Base-by-base conservation (phyloP, 331 rosid genomes). In the Acacia pycnantha region DNA sequence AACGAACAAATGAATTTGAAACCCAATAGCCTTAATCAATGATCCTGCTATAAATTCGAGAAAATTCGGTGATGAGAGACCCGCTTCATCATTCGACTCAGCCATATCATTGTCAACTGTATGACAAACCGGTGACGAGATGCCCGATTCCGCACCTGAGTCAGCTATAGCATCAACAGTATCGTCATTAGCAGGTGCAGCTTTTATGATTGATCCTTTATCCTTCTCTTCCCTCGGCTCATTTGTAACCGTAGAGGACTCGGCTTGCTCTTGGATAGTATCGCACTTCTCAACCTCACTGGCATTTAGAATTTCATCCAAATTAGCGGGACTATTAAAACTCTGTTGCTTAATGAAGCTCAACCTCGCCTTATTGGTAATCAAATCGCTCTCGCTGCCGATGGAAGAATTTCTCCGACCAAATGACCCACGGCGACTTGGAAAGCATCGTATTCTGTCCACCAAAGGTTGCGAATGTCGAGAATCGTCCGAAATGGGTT, bases 1-100 rank as follows among this genome's bases (percentile, higher is more conserved):
- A 84, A 90, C 15, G 50, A 96, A 89, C 77, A 88, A 15, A 51
- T 84, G 86, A 43, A 93, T 76, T 84, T 96, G 97, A 59, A 90
- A 73, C 79, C 81, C 84, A 59, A 91, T 86, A 83, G 91, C 91
- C 74, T 86, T 89, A 62, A 93, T 88, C 51, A 93, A 81, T 81
- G 92, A 82, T 15, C 89, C 95, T 2, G 89, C 89, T 44, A 88
- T 56, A 22, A 29, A 88, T 19, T 86, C 80, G 14, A 92, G 97
- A 33, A 44, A 43, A 82, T 84, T 86, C 37, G 75, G 82, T 9
- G 91, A 82, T 18, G 89, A 80, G 79, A 72, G 89, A 35, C 40
- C 50, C 76, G 33, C 33, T 24, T 24, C 66, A 11, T 22, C 66
- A 24, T 6, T 29, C 18, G 93, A 86, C 19, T 88, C 90, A 21